These are phyloP conservation scores for Neonothopanus nambi DNA, from an alignment of 1,284 basidiomycete species.

Conservation along the genomic window DNA sequence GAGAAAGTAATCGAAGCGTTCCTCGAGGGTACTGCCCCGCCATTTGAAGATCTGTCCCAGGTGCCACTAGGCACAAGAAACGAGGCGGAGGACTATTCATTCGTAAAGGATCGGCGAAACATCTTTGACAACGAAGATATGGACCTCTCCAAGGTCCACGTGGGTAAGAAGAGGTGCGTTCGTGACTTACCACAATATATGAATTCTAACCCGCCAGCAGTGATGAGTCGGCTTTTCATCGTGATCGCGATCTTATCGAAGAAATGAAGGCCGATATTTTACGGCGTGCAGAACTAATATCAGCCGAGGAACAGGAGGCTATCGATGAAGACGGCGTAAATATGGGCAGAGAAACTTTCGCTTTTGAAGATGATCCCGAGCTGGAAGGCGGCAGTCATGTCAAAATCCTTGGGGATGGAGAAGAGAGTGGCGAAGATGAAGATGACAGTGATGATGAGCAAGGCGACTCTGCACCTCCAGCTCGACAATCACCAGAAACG, in stretches of 20 bases:
- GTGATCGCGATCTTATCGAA: constrained; percentile 64
- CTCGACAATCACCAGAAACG: constrained; percentile 49
- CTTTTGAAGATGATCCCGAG: constrained; percentile 51
- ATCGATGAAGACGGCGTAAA: constrained; percentile 41
- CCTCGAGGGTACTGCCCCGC: constrained; percentile 68
- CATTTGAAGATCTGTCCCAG: constrained; percentile 36
- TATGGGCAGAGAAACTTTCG: constrained; percentile 25
- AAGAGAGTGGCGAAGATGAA: constrained; percentile 63
- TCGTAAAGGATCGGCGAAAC: constrained; percentile 57
- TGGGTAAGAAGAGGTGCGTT: constrained; percentile 71
- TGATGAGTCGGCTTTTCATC: constrained; percentile 43
- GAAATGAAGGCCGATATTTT: constrained; percentile 82
- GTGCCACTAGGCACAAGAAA: constrained; percentile 6
- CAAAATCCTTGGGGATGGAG: constrained; percentile 59
- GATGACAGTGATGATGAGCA: constrained; percentile 48
- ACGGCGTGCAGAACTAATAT: constrained; percentile 70
- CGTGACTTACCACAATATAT: constrained; percentile 17
- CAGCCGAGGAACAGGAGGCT: constrained; percentile 46
- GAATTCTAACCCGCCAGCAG: constrained; percentile 34
- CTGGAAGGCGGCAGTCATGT: constrained; percentile 30
- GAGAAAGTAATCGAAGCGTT: constrained; percentile 67
- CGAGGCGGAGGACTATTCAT: constrained; percentile 31
- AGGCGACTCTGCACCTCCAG: constrained; percentile 35
- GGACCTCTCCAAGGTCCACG: constrained; percentile 57
- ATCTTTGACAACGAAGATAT: constrained; percentile 72